Evolutionary conservation across 169 alveolate species (phyloP).

Genomic region (Plasmodium ovale): DNA sequence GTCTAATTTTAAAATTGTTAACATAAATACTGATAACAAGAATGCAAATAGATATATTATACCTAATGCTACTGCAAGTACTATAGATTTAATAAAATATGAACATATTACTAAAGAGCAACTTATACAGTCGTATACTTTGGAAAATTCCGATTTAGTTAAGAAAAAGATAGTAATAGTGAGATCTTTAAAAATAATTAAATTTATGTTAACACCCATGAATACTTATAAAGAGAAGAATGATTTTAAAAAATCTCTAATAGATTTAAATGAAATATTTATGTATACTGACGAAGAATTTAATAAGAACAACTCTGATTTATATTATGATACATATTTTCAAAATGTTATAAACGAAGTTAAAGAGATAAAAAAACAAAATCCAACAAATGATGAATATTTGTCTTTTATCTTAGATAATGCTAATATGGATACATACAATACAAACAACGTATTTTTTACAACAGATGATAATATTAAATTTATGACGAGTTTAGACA

Average conservation of each 20-base stretch:
- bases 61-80: neutral
- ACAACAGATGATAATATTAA: constrained; percentile 17
- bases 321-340: too few species aligned
- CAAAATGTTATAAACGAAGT: too few species aligned
- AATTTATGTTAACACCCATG: constrained; percentile 11
- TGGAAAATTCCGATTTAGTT: constrained; percentile 10
- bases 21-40: neutral
- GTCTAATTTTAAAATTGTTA: constrained; percentile 21
- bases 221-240: constrained; percentile 3
- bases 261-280: constrained; percentile 7
- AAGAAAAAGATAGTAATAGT: constrained; percentile 14
- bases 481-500: constrained; percentile 25
- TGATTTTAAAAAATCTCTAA: constrained; percentile 11
- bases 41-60: neutral
- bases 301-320: too few species aligned
- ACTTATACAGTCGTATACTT: constrained; percentile 5
- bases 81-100: constrained; percentile 43
- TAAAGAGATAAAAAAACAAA: too few species aligned
- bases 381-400: neutral
- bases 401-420: constrained; percentile 6
- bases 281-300: too few species aligned
- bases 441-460: constrained; percentile 21
- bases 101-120: constrained; percentile 36
- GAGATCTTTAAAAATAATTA: constrained; percentile 14
- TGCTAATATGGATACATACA: neutral